Evolutionary conservation across 441 rosid genomes (phyloP), one percentile per base, ranked within the genome.

Genomic region (Gossypium gossypioides): DNA sequence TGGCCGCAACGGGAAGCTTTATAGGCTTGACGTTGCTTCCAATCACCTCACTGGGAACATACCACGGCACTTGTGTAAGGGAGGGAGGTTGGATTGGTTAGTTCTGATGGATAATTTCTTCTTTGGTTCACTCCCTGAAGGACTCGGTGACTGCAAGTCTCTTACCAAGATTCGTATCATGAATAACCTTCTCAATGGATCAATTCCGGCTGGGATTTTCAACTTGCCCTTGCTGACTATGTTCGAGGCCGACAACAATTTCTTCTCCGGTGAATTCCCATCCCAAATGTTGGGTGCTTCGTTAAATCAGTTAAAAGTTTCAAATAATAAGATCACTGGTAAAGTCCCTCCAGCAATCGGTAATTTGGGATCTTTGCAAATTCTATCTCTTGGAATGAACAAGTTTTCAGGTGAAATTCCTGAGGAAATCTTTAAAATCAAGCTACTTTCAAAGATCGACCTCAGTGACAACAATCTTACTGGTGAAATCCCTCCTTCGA

Each of bases 21-120:
- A 2, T 16, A 21, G n/a, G 62, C 81, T 93, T 5, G 98, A 93
- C 65, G 96, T 88, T 4, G 74, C 94, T 12, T 4, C 32, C 0
- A 93, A 93, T 76, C 94, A 87, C 63, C 78, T 93, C 19, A 93
- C 97, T 0, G 98, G 98, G 4, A 42, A 59, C 16, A 82, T 93
- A 69, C 98, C 98, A 3, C 57, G 12, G 19, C 85, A 87, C 60
- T 80, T 93, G 21, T 93, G 98, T 76, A 83, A 58, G 59, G 96
- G 97, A 6, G 89, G 78, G 73, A 83, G 57, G 27, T 63, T 93
- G 69, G 9, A 75, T 74, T 51, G 22, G n/a, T 71, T 91, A 74
- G 71, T 93, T 4, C 81, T 93, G 52, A 85, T 86, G 80, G 63
- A 87, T 0, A 93, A 93, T 69, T 89, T 83, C 80, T 88, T 93